A percentile compares a stretch with the other conserved stretches of the same genome.
Conservation (phyloP, 2,329 filamentous ascomycete genomes). For the Neopestalotiopsis sp. region DNA sequence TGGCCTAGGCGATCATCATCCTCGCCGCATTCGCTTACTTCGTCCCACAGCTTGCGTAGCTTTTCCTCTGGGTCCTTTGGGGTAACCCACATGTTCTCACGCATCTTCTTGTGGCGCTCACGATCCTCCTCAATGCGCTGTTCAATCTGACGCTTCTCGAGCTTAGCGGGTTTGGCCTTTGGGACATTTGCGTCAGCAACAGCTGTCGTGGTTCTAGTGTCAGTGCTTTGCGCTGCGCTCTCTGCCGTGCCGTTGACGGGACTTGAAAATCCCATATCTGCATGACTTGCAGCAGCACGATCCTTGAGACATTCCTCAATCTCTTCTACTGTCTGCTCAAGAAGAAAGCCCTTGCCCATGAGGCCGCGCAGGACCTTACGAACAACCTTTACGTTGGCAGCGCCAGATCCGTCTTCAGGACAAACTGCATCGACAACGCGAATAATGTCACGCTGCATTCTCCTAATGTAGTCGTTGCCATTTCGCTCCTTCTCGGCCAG, state of each 20-base stretch:
- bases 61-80: conserved; percentile 70
- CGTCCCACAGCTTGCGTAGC: conserved; percentile 82
- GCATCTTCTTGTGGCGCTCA: conserved; percentile 87
- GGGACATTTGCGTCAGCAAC: background rate
- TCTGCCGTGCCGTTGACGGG: conserved; percentile 48
- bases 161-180: conserved; percentile 18
- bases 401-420: conserved; percentile 83
- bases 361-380: conserved; percentile 76
- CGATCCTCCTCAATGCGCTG: conserved; percentile 97
- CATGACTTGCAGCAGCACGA: conserved; percentile 72
- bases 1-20: conserved; percentile 80
- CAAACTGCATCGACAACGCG: conserved; percentile 91
- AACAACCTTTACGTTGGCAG: conserved; percentile 92
- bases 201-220: background rate
- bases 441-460: conserved; percentile 94
- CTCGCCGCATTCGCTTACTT: conserved; percentile 83
- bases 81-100: conserved; percentile 94
- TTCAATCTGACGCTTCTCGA: conserved; percentile 90
- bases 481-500: conserved; percentile 78
- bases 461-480: conserved; percentile 76
- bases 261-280: conserved; percentile 58
- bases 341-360: conserved; percentile 73
- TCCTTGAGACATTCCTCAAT: conserved; percentile 85
- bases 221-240: conserved; percentile 30
- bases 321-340: conserved; percentile 75